These are phyloP conservation scores for Striga asiatica DNA, from an alignment of 257 asterid genomes.

Conservation along the genomic window DNA sequence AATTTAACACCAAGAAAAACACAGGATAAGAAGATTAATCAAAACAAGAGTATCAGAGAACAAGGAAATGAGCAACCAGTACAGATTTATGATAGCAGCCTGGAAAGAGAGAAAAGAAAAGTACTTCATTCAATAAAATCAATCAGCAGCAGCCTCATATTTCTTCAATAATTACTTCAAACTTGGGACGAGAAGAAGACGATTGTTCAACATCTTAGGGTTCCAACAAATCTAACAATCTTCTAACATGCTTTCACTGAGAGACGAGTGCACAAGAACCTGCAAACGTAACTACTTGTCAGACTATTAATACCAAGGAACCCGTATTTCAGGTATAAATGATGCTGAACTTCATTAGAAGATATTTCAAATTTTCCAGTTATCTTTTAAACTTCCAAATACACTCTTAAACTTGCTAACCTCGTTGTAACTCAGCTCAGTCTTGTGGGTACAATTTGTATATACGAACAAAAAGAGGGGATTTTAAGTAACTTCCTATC, in stretches of 20 bases:
- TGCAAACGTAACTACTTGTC: not conserved
- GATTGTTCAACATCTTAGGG: not conserved
- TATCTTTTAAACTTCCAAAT: not conserved
- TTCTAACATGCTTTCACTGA: not conserved
- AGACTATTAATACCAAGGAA: not conserved
- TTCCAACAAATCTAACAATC: not conserved
- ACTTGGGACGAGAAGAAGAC: not conserved
- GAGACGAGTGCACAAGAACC: not conserved
- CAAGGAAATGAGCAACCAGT: no score
- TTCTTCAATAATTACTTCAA: not conserved
- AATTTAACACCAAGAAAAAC: no score
- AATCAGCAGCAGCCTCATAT: not conserved
- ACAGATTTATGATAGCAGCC: no score
- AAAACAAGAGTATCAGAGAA: no score
- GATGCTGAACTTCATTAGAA: not conserved
- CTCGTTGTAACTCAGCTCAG: no score
- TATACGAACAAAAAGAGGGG: not conserved
- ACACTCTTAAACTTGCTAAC: no score
- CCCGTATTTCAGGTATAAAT: not conserved
- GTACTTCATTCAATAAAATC: not conserved
- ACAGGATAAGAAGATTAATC: no score
- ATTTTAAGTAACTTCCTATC: no score
- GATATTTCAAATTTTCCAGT: constrained; percentile 5
- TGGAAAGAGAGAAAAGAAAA: no score
- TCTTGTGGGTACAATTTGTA: not conserved